Evolutionary conservation across 23 red algal species (phyloP).

Genomic region (Gracilariopsis chorda): DNA sequence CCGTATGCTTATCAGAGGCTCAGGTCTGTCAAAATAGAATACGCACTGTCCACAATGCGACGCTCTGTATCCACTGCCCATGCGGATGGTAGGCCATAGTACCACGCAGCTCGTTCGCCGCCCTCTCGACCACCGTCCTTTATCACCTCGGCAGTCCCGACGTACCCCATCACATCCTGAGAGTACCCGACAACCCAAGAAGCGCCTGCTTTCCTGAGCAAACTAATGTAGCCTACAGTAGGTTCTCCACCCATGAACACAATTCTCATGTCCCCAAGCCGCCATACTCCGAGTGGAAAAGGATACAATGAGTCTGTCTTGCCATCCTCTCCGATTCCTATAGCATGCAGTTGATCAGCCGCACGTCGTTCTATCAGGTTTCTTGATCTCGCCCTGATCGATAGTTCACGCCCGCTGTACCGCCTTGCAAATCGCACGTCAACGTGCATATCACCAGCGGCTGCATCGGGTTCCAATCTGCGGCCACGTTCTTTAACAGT

Average conservation of each 20-base stretch:
- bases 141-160: slow-evolving; percentile 26
- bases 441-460: not conserved
- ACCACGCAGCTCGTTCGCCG: slow-evolving; percentile 55
- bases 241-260: slow-evolving; percentile 69
- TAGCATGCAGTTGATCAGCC: not conserved
- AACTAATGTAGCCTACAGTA: slow-evolving; percentile 44
- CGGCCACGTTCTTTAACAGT: not conserved
- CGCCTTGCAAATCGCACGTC: slow-evolving; percentile 4
- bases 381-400: not conserved
- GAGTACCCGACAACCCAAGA: slow-evolving; percentile 69
- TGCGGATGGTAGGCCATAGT: slow-evolving; percentile 59
- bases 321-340: not conserved
- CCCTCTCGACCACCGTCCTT: slow-evolving; percentile 20
- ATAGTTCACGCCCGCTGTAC: slow-evolving; percentile 1
- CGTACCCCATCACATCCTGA: slow-evolving; percentile 70
- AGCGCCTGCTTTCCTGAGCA: not conserved
- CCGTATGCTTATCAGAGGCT: not conserved
- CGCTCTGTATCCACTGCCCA: slow-evolving; percentile 38
- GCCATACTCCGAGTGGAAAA: slow-evolving; percentile 34
- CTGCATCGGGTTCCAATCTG: not conserved
- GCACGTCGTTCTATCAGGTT: slow-evolving; percentile 1
- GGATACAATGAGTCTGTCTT: slow-evolving; percentile 21
- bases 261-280: slow-evolving; percentile 28
- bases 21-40: not conserved
- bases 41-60: not conserved